Conservation (phyloP, 106 monocot species). For the Apostasia ramifera region DNA sequence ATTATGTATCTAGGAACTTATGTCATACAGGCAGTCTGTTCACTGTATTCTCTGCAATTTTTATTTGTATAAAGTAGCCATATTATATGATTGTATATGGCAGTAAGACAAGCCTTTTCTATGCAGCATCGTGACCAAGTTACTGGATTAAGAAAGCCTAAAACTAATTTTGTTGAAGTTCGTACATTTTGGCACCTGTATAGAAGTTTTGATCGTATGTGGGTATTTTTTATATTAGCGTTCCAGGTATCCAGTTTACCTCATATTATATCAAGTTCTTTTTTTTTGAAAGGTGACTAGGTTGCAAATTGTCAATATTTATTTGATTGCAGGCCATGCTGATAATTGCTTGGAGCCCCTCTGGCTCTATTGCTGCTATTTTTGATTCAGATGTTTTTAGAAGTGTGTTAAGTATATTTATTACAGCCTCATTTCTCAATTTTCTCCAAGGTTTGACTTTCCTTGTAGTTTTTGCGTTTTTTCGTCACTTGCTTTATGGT, state of each 20-base stretch:
- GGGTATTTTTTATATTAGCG: slow-evolving; percentile 84
- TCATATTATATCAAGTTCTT: neutral
- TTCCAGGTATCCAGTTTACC: slow-evolving; percentile 53
- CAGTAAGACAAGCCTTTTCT: neutral
- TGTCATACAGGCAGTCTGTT: too few relatives aligned
- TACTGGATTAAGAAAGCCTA: slow-evolving; percentile 50
- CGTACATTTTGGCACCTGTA: slow-evolving; percentile 91
- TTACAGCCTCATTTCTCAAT: slow-evolving; percentile 91
- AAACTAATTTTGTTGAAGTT: slow-evolving; percentile 96
- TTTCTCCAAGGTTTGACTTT: slow-evolving; percentile 69
- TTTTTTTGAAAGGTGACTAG: neutral
- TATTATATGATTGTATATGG: neutral
- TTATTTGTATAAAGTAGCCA: neutral
- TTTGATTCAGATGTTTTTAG: slow-evolving; percentile 84
- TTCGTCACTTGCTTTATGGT: neutral
- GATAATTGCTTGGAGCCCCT: slow-evolving; percentile 94
- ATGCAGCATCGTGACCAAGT: slow-evolving; percentile 38
- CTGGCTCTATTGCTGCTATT: slow-evolving; percentile 59
- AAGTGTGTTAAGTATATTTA: slow-evolving; percentile 79
- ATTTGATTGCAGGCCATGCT: slow-evolving; percentile 72
- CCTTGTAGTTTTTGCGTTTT: neutral
- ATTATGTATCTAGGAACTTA: too few relatives aligned
- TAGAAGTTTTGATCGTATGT: slow-evolving; percentile 97
- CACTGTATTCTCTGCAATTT: neutral
- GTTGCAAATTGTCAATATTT: slow-evolving; percentile 1